A percentile compares a stretch with the other conserved stretches of the same genome.
phyloP scores from a whole-genome alignment of 2,329 filamentous ascomycete genomes.

The Sporothrix variecibatus region DNA sequence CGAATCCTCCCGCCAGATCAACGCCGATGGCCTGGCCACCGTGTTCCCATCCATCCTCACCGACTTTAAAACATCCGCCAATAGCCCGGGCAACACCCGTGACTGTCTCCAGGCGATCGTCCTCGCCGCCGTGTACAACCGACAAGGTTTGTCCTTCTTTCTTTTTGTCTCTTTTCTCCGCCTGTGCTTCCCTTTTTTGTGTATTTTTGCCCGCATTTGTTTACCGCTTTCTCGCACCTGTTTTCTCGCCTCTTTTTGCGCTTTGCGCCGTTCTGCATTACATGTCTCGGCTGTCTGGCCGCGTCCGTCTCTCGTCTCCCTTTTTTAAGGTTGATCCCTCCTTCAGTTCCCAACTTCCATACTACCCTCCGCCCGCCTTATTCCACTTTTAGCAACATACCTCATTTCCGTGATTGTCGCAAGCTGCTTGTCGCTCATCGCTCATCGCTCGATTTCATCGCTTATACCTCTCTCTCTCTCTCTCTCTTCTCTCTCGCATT shows the following conservation, averaged over 20 bases:
- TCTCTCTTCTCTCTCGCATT: background rate
- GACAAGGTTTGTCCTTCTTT: conserved; percentile 61
- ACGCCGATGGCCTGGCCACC: conserved; percentile 63
- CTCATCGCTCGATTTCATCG: background rate
- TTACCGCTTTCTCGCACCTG: background rate
- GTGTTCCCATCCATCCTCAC: conserved; percentile 70
- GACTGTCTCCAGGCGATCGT: conserved; percentile 76
- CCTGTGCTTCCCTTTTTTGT: background rate
- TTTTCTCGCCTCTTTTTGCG: background rate
- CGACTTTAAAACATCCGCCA: conserved; percentile 71
- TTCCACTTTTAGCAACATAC: conserved; percentile 1
- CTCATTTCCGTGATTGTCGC: conserved; percentile 18
- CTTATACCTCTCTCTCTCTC: background rate
- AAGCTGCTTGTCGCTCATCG: background rate
- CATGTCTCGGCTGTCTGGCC: conserved; percentile 14
- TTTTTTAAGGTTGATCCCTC: background rate
- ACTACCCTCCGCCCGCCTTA: background rate
- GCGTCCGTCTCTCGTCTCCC: background rate
- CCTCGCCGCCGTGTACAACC: conserved; percentile 66
- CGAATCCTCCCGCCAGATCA: conserved; percentile 68
- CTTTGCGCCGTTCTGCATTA: background rate
- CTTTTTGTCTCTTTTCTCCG: background rate
- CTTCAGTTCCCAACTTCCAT: background rate
- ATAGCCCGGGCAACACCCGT: conserved; percentile 70
- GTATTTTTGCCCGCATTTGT: conserved; percentile 8